phyloP scores from a whole-genome alignment of 257 asterid genomes.

The Thymus quinquecostatus region DNA sequence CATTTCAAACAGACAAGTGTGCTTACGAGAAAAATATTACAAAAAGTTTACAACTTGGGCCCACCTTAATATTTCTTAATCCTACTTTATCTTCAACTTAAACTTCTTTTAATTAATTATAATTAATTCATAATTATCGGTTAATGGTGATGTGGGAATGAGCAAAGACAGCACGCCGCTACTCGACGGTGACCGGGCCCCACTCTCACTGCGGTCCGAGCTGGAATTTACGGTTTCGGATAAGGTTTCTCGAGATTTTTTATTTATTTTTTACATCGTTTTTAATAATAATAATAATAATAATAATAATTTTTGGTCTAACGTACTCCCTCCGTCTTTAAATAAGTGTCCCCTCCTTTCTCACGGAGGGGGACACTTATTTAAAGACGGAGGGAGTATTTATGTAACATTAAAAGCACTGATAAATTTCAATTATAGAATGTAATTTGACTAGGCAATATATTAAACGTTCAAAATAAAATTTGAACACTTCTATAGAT shows the following conservation, averaged over 20 bases:
- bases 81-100: not conserved
- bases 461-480: no score
- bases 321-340: no score
- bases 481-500: no score
- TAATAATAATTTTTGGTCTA: no score
- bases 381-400: no score
- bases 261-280: not conserved
- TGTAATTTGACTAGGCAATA: no score
- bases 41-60: not conserved
- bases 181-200: slow-evolving; percentile 19
- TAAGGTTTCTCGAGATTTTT: slow-evolving; percentile 26
- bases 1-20: no score
- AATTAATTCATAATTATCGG: not conserved
- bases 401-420: no score
- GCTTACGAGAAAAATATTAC: no score
- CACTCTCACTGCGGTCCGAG: slow-evolving; percentile 25
- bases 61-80: not conserved
- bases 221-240: slow-evolving; percentile 24
- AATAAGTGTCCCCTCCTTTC: no score
- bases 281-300: not conserved
- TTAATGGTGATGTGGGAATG: slow-evolving; percentile 24
- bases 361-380: no score
- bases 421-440: no score
- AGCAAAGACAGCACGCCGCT: slow-evolving; percentile 43
- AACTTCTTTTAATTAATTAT: not conserved